Conservation (phyloP, 23 red algal genomes). For the Chondrus crispus region DNA sequence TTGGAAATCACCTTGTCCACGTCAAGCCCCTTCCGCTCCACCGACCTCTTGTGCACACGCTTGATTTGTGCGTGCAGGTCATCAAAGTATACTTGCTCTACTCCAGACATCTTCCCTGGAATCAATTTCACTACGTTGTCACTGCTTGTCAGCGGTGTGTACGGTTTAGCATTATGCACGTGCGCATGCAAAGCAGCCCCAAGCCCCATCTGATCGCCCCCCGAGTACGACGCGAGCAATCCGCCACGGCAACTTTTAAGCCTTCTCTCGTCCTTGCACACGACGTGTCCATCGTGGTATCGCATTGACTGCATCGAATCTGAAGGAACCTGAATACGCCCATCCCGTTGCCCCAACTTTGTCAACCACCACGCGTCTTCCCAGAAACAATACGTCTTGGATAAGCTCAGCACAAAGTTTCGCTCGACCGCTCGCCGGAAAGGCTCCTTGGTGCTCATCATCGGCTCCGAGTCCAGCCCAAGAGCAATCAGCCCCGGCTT, state of each 20-base stretch:
- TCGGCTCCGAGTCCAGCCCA: constrained; percentile 37
- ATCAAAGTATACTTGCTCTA: constrained; percentile 3
- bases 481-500: constrained; percentile 46
- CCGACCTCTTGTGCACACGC: not conserved
- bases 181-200: constrained; percentile 1
- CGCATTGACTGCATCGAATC: not conserved
- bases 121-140: constrained; percentile 5
- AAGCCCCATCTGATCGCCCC: constrained; percentile 2
- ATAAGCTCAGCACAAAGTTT: not conserved
- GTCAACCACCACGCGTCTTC: constrained; percentile 59
- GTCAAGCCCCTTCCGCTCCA: not conserved
- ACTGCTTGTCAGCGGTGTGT: constrained; percentile 15
- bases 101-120: not conserved
- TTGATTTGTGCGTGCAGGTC: not conserved
- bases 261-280: constrained; percentile 3
- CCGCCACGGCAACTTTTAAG: constrained; percentile 18
- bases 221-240: constrained; percentile 28
- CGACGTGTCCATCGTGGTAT: constrained; percentile 62
- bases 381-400: constrained; percentile 69
- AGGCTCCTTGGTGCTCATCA: constrained; percentile 8
- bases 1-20: not conserved
- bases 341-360: constrained; percentile 15
- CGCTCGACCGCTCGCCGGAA: not conserved
- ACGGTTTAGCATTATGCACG: not conserved
- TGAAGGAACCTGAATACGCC: not conserved